These are phyloP conservation scores for Ascochyta clinopodiicola DNA, from an alignment of 2,329 filamentous ascomycete species.

Conservation along the genomic window DNA sequence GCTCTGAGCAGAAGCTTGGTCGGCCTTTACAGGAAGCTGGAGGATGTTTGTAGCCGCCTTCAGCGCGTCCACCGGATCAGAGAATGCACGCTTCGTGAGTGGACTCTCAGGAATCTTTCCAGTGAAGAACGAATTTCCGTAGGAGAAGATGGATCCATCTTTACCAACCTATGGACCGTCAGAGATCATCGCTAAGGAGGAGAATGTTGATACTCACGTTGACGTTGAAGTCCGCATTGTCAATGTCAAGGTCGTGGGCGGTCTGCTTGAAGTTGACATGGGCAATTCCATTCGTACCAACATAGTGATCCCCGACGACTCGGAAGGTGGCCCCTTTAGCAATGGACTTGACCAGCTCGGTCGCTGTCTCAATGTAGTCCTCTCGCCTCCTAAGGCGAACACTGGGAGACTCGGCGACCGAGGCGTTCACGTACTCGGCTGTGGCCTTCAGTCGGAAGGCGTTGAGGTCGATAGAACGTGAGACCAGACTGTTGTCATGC, in stretches of 20 bases:
- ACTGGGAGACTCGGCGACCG: no score
- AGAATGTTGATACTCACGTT: slow-evolving; percentile 55
- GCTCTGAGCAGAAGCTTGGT: slow-evolving; percentile 39
- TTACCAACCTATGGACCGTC: slow-evolving; percentile 51
- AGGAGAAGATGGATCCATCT: slow-evolving; percentile 65
- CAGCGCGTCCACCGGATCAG: slow-evolving; percentile 53
- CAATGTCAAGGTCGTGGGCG: slow-evolving; percentile 62
- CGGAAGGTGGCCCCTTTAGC: no score
- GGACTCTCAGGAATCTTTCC: slow-evolving; percentile 49
- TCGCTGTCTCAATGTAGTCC: no score
- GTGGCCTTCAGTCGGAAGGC: no score
- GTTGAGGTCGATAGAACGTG: no score
- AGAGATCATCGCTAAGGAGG: background rate
- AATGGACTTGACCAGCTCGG: no score
- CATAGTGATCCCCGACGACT: slow-evolving; percentile 15
- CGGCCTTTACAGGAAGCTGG: slow-evolving; percentile 49
- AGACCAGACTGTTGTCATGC: no score
- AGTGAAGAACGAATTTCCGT: slow-evolving; percentile 59
- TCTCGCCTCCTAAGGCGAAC: no score
- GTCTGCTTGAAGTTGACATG: slow-evolving; percentile 67
- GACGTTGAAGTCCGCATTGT: slow-evolving; percentile 66
- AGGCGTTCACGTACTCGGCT: no score
- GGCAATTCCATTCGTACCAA: slow-evolving; percentile 58
- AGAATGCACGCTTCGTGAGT: slow-evolving; percentile 34
- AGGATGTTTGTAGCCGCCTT: slow-evolving; percentile 49